These are phyloP conservation scores for Thermothielavioides terrestris DNA, from an alignment of 495 filamentous ascomycete species.

Conservation along the genomic window DNA sequence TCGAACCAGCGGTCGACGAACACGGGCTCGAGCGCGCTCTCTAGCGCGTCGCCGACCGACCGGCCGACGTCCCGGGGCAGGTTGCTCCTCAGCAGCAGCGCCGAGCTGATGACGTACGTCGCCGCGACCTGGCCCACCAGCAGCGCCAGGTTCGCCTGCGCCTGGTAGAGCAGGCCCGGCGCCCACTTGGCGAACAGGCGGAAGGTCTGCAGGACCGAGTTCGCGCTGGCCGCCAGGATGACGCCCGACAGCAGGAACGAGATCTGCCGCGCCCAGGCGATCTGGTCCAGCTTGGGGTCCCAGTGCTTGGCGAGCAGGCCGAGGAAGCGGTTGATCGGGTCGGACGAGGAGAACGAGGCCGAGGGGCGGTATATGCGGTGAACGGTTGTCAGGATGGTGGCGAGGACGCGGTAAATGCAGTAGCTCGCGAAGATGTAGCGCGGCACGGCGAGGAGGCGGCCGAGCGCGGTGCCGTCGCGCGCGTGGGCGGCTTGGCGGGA, in stretches of 20 bases:
- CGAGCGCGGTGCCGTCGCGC: conserved; percentile 52
- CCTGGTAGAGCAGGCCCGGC: conserved; percentile 52
- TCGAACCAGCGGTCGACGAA: conserved; percentile 89
- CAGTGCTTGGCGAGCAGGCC: conserved; percentile 64
- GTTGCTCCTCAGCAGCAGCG: conserved; percentile 63
- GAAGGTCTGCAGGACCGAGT: conserved; percentile 66
- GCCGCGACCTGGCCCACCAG: conserved; percentile 66
- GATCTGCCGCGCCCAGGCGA: conserved; percentile 69
- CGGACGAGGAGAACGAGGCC: conserved; percentile 56
- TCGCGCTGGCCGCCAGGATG: conserved; percentile 68
- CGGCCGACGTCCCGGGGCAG: conserved; percentile 62
- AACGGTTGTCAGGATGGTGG: conserved; percentile 54
- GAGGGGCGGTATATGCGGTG: conserved; percentile 44
- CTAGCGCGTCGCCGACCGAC: conserved; percentile 62
- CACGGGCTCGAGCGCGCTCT: conserved; percentile 55
- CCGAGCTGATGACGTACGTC: conserved; percentile 70
- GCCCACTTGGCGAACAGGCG: conserved; percentile 62
- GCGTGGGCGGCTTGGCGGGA: conserved; percentile 50
- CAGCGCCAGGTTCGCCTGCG: conserved; percentile 60
- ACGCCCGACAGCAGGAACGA: conserved; percentile 69
- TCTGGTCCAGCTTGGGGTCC: conserved; percentile 58
- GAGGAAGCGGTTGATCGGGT: conserved; percentile 69
- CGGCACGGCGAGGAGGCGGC: conserved; percentile 48
- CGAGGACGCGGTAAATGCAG: conserved; percentile 66
- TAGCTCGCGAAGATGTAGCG: conserved; percentile 63